Base-by-base conservation (phyloP, 257 asterid species). In the Lantana camara region DNA sequence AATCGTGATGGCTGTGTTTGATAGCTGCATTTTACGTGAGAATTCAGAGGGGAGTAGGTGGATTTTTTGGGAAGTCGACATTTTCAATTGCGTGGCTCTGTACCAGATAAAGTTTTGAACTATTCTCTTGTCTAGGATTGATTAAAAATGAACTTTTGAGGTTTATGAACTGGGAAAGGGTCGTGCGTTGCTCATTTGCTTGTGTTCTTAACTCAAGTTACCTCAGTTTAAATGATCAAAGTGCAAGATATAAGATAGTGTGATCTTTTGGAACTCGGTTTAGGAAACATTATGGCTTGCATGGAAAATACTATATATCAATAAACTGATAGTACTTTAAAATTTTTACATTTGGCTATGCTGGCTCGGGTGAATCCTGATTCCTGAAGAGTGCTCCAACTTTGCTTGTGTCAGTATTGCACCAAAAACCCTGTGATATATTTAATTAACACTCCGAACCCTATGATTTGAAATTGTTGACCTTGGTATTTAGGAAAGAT, bases 201-300 rank as follows among this genome's bases (percentile, higher is more conserved):
- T 10, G 30, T 50, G 16, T 24, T 49, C 32, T 48, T 9, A 34
- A 19, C 63, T n/a, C 24, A 21, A n/a, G 30, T 52, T 24, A 12
- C 67, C 66, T 55, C 45, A 27, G 46, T 29, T 47, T 58, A 38
- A 38, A 20, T 64, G 69, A 51, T 50, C 54, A 41, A 27, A 24
- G 38, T 64, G 49, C 51, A 9, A 14, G 62, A 29, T 30, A 13
- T 38, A 55, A 49, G 67, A 45, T 32, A 15, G 14, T 59, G 56
- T 12, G 3, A 16, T 32, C 11, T 57, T 49, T 15, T 54, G 16
- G 32, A 17, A 35, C 59, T 58, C 52, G 22, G 48, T 11, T 53
- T 60, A 24, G 37, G 41, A 42, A 42, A 56, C 66, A 42, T 9
- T 60, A 61, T 3, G 22, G 10, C 19, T 15, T 48, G 51, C 47